Conservation (phyloP, 805 yeast genomes). For the Pichia californica region DNA sequence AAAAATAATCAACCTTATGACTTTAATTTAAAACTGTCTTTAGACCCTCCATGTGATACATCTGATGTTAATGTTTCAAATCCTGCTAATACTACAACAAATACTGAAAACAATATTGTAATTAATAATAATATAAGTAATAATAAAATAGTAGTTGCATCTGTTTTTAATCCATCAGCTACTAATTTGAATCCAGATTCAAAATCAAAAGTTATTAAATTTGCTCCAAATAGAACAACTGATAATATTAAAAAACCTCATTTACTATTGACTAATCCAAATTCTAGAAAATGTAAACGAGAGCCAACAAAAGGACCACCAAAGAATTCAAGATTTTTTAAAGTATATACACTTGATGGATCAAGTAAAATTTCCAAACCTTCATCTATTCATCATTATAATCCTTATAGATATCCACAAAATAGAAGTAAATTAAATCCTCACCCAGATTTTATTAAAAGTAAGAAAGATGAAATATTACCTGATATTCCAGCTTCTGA, state of each 20-base stretch:
- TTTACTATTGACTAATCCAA: constrained; percentile 4
- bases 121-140: no score
- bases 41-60: no score
- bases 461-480: constrained; percentile 9
- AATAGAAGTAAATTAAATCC: constrained; percentile 37
- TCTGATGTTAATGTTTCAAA: not conserved
- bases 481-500: not conserved
- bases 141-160: no score
- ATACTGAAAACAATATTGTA: not conserved
- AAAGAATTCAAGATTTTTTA: constrained; percentile 24
- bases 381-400: constrained; percentile 30
- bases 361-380: constrained; percentile 5
- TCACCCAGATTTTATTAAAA: constrained; percentile 32
- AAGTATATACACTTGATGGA: constrained; percentile 16
- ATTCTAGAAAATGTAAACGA: constrained; percentile 1
- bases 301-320: constrained; percentile 21
- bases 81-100: no score
- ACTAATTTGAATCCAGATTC: not conserved
- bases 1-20: not conserved
- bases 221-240: constrained; percentile 7
- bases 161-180: no score
- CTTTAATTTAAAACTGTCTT: no score
- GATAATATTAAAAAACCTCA: constrained; percentile 7
- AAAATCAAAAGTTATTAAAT: constrained; percentile 7
- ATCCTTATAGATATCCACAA: constrained; percentile 43